These are phyloP conservation scores for Mrakia frigida DNA, from an alignment of 768 basidiomycete species.

Conservation along the genomic window DNA sequence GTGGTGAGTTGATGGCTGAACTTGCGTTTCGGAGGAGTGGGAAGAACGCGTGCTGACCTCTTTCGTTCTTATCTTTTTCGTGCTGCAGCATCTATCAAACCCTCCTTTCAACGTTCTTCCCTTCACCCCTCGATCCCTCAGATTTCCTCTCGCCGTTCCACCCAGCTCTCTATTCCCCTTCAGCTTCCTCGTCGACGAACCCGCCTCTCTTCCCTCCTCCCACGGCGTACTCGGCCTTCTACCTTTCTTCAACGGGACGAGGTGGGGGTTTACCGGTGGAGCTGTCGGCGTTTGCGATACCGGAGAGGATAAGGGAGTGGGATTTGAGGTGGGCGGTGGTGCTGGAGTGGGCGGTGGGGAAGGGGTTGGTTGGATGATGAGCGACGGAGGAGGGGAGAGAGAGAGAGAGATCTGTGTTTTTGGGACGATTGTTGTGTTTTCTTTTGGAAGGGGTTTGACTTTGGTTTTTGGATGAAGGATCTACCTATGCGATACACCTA, in stretches of 20 bases:
- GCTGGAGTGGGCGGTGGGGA: not conserved
- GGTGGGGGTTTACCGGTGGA: not conserved
- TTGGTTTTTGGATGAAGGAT: too few relatives aligned
- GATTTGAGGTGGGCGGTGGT: not conserved
- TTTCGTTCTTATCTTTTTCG: not conserved
- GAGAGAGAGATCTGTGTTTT: not conserved
- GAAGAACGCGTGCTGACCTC: not conserved
- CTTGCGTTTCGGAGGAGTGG: not conserved
- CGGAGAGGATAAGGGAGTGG: not conserved
- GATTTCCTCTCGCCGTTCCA: not conserved
- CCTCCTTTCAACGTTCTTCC: not conserved
- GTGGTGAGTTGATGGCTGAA: not conserved
- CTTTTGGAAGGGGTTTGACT: too few relatives aligned
- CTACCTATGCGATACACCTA: too few relatives aligned
- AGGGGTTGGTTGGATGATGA: not conserved
- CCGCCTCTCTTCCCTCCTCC: not conserved
- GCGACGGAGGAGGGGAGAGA: not conserved
- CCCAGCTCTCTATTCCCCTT: conserved; percentile 19
- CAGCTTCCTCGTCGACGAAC: not conserved
- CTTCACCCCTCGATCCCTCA: not conserved
- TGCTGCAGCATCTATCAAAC: not conserved
- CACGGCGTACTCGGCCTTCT: not conserved
- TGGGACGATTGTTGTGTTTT: not conserved
- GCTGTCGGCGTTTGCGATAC: conserved; percentile 19
- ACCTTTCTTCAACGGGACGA: not conserved